Evolutionary conservation across 257 asterid genomes (phyloP), one percentile per base, ranked within the genome.

Genomic region (Lithospermum erythrorhizon): DNA sequence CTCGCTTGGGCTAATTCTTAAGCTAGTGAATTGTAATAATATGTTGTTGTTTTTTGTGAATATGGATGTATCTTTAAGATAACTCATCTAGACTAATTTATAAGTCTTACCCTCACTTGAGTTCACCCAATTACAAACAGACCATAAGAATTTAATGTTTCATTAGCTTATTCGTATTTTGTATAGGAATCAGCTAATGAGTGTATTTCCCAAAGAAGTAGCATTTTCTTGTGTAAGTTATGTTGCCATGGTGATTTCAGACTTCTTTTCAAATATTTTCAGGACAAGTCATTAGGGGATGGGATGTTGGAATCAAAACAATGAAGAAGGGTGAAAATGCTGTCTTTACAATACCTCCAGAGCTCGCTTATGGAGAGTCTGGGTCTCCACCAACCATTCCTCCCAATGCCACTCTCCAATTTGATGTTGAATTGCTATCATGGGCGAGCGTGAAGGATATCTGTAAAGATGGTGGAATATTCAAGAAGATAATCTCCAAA

Each of bases 271-370:
- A 41, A 55, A 2, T 58, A 45, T 41, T 27, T n/a, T 32, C 71
- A 79, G 86, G 89, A 30, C 75, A 76, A 71, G 89, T 82, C 27
- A 82, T 82, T 37, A 79, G 71, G 75, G 86, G 86, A 72, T 79
- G 89, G 86, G 89, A 82, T 48, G 71, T 47, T 59, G 89, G 85
- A 18, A 82, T 79, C 58, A 79, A 79, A 65, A 82, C 85, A 13
- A 82, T 82, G 89, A 82, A 82, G 70, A 82, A 82, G 68, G 89
- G 85, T 55, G 89, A 82, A 71, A 79, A 75, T 70, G 83, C 85
- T 22, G 49, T 79, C 53, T 79, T 79, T 63, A 79, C 85, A 30
- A 82, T 82, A 8, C 89, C 89, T 9, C 66, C 89, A 9, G 78
- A 56, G 56, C 73, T 82, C 65, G 89, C 89, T 20, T 82, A 79